Evolutionary conservation across 1,284 basidiomycete genomes (phyloP).

Genomic region (Polyporus tsugae): DNA sequence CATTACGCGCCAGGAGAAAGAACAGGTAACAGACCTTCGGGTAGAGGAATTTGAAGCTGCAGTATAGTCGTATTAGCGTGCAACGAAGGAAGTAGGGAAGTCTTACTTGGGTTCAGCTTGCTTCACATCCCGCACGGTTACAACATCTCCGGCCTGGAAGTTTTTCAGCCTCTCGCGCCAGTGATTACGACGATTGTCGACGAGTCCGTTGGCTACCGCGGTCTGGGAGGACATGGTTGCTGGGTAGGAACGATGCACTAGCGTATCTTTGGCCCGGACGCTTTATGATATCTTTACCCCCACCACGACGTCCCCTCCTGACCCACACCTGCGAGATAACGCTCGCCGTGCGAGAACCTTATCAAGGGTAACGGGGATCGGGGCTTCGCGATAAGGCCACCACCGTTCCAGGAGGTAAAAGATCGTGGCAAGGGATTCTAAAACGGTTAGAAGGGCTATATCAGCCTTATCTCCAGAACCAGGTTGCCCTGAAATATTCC

Average conservation of each 20-base stretch:
- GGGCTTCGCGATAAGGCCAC: neutral
- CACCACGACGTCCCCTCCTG: neutral
- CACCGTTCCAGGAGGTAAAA: neutral
- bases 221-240: neutral
- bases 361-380: neutral
- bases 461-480: neutral
- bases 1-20: neutral
- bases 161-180: conserved; percentile 13
- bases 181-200: neutral
- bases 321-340: neutral
- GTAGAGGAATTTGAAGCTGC: conserved; percentile 34
- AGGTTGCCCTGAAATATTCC: neutral
- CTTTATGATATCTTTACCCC: neutral
- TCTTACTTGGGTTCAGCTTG: conserved; percentile 29
- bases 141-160: conserved; percentile 1
- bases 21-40: conserved; percentile 26
- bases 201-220: neutral
- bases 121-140: conserved; percentile 37
- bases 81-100: neutral
- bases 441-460: neutral
- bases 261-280: neutral
- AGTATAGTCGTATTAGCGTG: neutral
- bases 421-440: neutral
- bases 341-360: neutral
- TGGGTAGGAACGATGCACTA: no score